phyloP scores from a whole-genome alignment of 441 rosid genomes.

The Croton setiger region DNA sequence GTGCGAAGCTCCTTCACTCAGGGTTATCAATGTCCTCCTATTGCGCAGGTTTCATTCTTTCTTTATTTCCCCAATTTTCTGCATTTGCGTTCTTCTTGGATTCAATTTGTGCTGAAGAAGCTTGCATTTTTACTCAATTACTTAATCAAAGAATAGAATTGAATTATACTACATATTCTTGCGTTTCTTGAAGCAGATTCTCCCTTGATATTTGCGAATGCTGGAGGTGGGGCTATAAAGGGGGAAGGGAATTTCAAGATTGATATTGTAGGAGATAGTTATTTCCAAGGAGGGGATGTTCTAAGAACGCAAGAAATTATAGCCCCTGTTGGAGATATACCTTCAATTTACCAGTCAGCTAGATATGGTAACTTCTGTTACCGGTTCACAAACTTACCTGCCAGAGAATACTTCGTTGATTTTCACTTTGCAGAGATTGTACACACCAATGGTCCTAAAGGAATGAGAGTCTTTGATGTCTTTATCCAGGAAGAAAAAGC shows the following conservation, averaged over 20 bases:
- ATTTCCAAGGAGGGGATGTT: conserved; percentile 66
- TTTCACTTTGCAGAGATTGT: conserved; percentile 81
- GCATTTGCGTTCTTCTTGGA: not conserved
- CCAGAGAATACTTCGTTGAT: conserved; percentile 63
- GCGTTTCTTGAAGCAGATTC: conserved; percentile 43
- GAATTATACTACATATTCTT: not conserved
- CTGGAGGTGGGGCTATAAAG: conserved; percentile 50
- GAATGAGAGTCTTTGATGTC: conserved; percentile 75
- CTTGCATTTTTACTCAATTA: no score
- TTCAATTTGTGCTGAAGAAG: no score
- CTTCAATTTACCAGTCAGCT: conserved; percentile 66
- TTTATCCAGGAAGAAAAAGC: conserved; percentile 85
- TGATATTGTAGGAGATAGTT: conserved; percentile 39
- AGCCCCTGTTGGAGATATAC: conserved; percentile 56
- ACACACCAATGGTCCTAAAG: conserved; percentile 74
- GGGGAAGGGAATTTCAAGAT: conserved; percentile 30
- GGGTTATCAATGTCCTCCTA: conserved; percentile 45
- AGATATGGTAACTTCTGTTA: conserved; percentile 69
- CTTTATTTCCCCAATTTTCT: not conserved
- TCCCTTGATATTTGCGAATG: conserved; percentile 54
- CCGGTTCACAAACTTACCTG: conserved; percentile 36
- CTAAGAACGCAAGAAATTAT: conserved; percentile 59
- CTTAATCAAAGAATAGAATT: no score
- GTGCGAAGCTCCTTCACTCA: conserved; percentile 39
- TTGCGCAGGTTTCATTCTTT: conserved; percentile 34